Percentiles rank a stretch among this genome's conserved stretches.
phyloP scores from a whole-genome alignment of 75 land plant genomes.

The Picea glauca region DNA sequence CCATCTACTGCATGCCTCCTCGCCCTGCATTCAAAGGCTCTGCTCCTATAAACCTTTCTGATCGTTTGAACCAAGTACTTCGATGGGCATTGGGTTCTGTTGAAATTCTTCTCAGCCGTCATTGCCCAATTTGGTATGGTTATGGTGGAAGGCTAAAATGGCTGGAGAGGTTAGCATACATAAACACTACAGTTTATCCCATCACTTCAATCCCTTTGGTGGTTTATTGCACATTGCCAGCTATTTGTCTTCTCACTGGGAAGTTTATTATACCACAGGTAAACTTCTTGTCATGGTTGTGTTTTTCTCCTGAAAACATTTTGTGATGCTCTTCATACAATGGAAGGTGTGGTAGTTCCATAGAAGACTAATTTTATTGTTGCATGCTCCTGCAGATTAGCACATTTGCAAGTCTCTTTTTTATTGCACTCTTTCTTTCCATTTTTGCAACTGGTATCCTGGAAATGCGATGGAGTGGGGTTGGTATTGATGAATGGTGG shows the following conservation, averaged over 20 bases:
- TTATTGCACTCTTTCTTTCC: slow-evolving; percentile 54
- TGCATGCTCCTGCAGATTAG: slow-evolving; percentile 38
- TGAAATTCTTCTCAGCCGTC: slow-evolving; percentile 80
- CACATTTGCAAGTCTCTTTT: slow-evolving; percentile 53
- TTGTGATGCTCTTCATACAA: neutral
- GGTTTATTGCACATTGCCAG: slow-evolving; percentile 69
- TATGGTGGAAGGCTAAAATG: slow-evolving; percentile 73
- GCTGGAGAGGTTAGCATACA: slow-evolving; percentile 73
- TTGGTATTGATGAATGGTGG: slow-evolving; percentile 78
- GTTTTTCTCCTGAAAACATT: neutral
- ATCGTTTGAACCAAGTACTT: slow-evolving; percentile 87
- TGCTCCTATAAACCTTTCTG: slow-evolving; percentile 86
- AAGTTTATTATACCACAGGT: slow-evolving; percentile 86
- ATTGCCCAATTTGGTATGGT: slow-evolving; percentile 91
- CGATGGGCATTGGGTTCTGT: slow-evolving; percentile 90
- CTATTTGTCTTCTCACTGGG: slow-evolving; percentile 67
- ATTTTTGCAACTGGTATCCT: slow-evolving; percentile 71
- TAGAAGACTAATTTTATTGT: neutral
- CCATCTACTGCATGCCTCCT: slow-evolving; percentile 84
- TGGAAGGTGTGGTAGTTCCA: neutral
- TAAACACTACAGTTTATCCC: slow-evolving; percentile 82
- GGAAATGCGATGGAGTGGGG: slow-evolving; percentile 71
- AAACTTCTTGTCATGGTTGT: neutral
- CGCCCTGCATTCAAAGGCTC: slow-evolving; percentile 86
- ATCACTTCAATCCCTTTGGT: slow-evolving; percentile 67